Evolutionary conservation across 148 eudicot genomes (phyloP), one percentile per base, ranked within the genome.

Genomic region (Fagopyrum homotropicum): DNA sequence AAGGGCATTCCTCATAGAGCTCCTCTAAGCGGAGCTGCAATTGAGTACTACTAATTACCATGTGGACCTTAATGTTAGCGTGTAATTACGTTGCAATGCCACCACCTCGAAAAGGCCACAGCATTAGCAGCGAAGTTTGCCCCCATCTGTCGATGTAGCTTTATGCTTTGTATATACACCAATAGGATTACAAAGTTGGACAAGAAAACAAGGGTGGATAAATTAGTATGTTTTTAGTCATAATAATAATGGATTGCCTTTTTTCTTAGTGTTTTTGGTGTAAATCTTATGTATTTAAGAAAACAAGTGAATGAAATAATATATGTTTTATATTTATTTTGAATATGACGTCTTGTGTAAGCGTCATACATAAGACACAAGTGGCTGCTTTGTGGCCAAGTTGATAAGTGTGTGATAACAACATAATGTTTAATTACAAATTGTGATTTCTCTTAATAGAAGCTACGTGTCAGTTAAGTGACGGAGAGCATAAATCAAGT

Each of bases 1-100:
- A 93, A 93, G 91, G 98, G 98, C 15, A 93, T 89, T 74, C 98
- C 98, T 56, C 98, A 91, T 77, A 90, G 98, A 83, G 95, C 98
- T 77, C 98, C 98, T 80, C 84, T 83, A 75, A 79, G 80, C 70
- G 76, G 76, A 14, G 14, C 19, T 71, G 73, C 52, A 16, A 6
- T 71, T 8, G 73, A 71, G 72, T 68, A 68, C 47, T 68, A 16
- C 3, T 70, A 70, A 64, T 64, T 12, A 64, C 70, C 45, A 64
- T 4, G 35, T 30, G 44, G 45, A 35, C 70, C 70, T 40, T 64
- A 8, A 63, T 0, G 40, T 35, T 35, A 64, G 45, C 68, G 45
- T 64, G 70, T 64, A 64, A 64, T 64, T 64, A 64, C 70, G 15
- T 64, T 35, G 45, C 70, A 64, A 35, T 64, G 70, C 17, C 70